Evolutionary conservation across 202 grass and related monocot genomes (phyloP).

Genomic region (Panicum hallii): DNA sequence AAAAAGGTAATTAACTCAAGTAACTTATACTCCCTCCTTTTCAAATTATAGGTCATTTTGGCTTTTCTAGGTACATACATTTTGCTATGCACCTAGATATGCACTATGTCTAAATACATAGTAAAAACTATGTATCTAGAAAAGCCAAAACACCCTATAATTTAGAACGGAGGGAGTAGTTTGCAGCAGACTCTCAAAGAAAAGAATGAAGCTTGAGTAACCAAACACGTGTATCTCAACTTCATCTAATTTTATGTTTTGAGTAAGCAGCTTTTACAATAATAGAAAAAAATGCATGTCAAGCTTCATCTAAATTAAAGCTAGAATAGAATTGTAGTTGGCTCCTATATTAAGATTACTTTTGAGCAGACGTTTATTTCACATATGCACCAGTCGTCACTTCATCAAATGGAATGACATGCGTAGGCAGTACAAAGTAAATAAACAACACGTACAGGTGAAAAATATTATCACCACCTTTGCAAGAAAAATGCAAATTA

Average conservation of each 20-base stretch:
- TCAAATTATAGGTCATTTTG: too few species aligned
- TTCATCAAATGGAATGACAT: neutral
- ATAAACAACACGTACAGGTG: constrained; percentile 9
- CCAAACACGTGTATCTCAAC: neutral
- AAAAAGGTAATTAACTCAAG: constrained; percentile 10
- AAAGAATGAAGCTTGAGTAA: constrained; percentile 14
- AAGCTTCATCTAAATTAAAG: constrained; percentile 11
- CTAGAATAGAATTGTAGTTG: constrained; percentile 10
- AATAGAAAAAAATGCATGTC: neutral
- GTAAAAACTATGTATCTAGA: too few species aligned
- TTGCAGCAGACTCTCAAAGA: neutral
- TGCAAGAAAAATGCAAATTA: constrained; percentile 18
- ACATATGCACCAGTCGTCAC: constrained; percentile 10
- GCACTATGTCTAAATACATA: too few species aligned
- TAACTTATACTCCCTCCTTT: neutral
- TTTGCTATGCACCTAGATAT: too few species aligned
- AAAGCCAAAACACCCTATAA: too few species aligned
- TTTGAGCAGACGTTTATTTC: constrained; percentile 23
- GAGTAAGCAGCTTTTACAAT: neutral
- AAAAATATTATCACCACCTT: constrained; percentile 7
- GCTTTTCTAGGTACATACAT: too few species aligned
- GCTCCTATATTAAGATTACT: constrained; percentile 22
- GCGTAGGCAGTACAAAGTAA: constrained; percentile 29
- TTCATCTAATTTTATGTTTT: constrained; percentile 17
- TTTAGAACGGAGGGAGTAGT: neutral